Evolutionary conservation across 164 flowering plant species (phyloP).

Genomic region (Litsea cubeba): DNA sequence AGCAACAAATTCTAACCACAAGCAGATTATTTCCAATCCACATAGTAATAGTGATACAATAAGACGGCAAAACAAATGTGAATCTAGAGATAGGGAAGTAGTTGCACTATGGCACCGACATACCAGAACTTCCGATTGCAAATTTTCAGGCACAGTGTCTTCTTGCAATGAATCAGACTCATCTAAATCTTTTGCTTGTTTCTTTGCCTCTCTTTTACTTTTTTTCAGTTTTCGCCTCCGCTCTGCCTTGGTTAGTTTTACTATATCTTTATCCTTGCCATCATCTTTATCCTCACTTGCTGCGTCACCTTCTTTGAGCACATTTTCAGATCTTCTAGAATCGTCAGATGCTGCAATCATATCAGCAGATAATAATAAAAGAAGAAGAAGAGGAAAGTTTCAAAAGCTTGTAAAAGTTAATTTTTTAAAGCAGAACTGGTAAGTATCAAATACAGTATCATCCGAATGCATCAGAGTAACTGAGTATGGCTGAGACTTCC

Average conservation of each 20-base stretch:
- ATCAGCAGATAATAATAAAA: not conserved
- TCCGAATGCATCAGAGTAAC: too few species aligned
- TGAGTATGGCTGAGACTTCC: too few species aligned
- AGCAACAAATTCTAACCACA: too few species aligned
- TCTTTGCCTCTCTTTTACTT: slow-evolving; percentile 71
- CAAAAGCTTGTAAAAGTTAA: too few species aligned
- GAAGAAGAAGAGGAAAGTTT: not conserved
- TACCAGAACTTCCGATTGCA: slow-evolving; percentile 81
- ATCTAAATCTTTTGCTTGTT: slow-evolving; percentile 45
- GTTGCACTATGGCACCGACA: not conserved
- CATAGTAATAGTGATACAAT: too few species aligned
- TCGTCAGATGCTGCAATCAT: slow-evolving; percentile 34
- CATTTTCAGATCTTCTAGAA: slow-evolving; percentile 26
- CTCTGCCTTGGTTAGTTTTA: slow-evolving; percentile 71
- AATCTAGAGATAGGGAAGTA: not conserved
- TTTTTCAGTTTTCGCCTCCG: slow-evolving; percentile 77
- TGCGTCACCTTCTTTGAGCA: slow-evolving; percentile 29
- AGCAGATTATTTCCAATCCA: too few species aligned
- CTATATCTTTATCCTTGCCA: slow-evolving; percentile 25
- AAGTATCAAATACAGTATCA: too few species aligned
- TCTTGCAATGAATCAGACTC: slow-evolving; percentile 23
- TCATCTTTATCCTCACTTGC: slow-evolving; percentile 21
- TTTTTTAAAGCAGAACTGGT: too few species aligned
- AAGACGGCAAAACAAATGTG: not conserved
- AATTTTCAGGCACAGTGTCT: slow-evolving; percentile 25